Evolutionary conservation across 2,329 filamentous ascomycete species (phyloP), one percentile per base, ranked within the genome.

Genomic region (Trichophyton simii): DNA sequence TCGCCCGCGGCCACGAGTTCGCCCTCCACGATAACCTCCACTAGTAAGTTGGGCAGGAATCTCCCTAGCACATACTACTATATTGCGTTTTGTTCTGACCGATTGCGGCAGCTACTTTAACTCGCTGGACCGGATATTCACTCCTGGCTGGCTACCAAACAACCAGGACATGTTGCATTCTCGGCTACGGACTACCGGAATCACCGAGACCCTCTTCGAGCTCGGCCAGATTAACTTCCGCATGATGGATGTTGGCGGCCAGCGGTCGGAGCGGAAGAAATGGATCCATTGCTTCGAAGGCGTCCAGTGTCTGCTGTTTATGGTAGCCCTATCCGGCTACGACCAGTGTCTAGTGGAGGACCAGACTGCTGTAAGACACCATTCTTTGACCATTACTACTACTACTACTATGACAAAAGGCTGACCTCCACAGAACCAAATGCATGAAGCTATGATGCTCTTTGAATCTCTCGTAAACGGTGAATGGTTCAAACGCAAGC

Each of bases 211-310:
- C 1, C 83, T 92, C 65, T 97, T 97, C 74, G 90, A 95, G 73
- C 82, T 95, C 13, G 91, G 91, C 64, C 87, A 92, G 70, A 82
- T 96, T 68, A 95, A 91, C 65, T 96, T 96, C 77, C 87, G 91
- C 69, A 96, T 97, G 91, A 95, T 95, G 75, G 91, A 96, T 70
- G 91, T 95, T 55, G 91, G 91, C 72, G 91, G 91, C 62, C 91
- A 96, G 73, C 82, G 91, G 68, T 95, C 91, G 31, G 91, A 96
- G 76, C 87, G 91, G 65, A 95, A 95, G 82, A 96, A 96, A 79
- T 96, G 91, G 91, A 95, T 96, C 65, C 91, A 96, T 73, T 94
- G 91, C 72, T 96, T 96, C 72, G 91, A 96, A 73, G 94, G 94
- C 66, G 91, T 96, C 65, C 91, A 94, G 70, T 91, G 89, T 67